Base-by-base conservation (phyloP, 164 flowering plant species). In the Tetracentron sinense region DNA sequence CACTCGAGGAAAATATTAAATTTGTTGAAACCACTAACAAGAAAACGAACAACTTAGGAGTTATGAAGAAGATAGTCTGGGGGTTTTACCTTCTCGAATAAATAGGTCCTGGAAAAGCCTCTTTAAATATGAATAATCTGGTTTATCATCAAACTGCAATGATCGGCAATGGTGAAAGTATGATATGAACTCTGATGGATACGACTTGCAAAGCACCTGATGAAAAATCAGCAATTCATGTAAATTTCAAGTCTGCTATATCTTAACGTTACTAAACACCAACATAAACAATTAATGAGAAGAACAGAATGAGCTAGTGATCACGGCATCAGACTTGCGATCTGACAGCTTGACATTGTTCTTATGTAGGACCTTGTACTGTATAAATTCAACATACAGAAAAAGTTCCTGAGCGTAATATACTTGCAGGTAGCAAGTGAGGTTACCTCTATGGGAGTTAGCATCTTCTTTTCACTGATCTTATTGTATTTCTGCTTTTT, bases 131-230 rank as follows among this genome's bases (percentile, higher is more conserved):
- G 85, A 68, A 63, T 82, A 82, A 74, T 82, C 81, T 31, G 85
- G 85, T 54, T 75, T 79, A 74, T 82, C 85, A 15, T 82, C 85
- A 75, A 82, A 82, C 29, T 79, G 65, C 66, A 82, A 64, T 14
- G 85, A 77, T 28, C 85, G 85, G 56, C 85, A 82, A 56, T 82
- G 78, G 62, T 82, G 85, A 60, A 82, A 82, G 65, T 82, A 82
- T 16, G 82, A 77, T 65, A 71, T 66, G 59, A 82, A 82, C 54
- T 82, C 85, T 46, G 83, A 72, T 12, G 85, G 83, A 72, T 75
- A 74, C 3, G 77, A 73, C 61, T 78, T 78, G 68, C 82, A 78
- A 27, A 78, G 75, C 33, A 69, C 82, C 82, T 78, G 75, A 47
- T 11, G n/a, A n/a, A n/a, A n/a, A n/a, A n/a, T n/a, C n/a, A n/a